Evolutionary conservation across 495 filamentous ascomycete genomes (phyloP), one percentile per base, ranked within the genome.

Genomic region (Stereocaulon alpinum): DNA sequence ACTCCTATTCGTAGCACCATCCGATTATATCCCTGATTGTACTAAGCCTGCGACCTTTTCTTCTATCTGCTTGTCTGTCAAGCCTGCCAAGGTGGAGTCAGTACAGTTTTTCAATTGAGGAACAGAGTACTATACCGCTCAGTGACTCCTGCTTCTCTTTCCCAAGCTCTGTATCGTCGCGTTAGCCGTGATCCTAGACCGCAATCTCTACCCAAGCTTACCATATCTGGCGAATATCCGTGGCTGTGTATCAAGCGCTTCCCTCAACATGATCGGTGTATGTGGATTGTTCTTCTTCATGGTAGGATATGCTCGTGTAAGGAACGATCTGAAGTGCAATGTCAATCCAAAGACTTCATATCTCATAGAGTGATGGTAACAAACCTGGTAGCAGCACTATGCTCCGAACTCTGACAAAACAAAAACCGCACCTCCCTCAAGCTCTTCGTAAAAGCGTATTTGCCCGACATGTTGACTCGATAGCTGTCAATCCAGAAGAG

Each of bases 241-340:
- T 44, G 93, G 92, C 68, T 87, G 73, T 44, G 83, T 87, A 61
- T 85, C 89, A 53, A 80, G 70, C 37, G 94, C 93, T 74, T 98
- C 94, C 63, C 93, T 87, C 54, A 98, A 81, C 78, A 98, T 75
- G 73, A 98, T 97, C 51, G 93, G 93, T 44, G 82, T 95, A 71
- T 89, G 75, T 11, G 93, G 93, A 76, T 98, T 97, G 78, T 93
- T 85, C 81, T 95, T 94, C 82, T 98, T 98, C 92, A 98, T 97
- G 65, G 88, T 91, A 6, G 93, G 94, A 74, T 98, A 98, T 57
- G 91, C 88, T 71, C 87, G 83, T 60, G 84, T 84, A 52, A 98
- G 77, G 79, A 98, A 98, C 14, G 86, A 82, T 72, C 93, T 98
- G 68, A 3, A 3, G 34, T 34, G 10, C 4, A 14, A 45, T 56